A percentile compares a stretch with the other conserved stretches of the same genome.
Evolutionary conservation across 2,329 filamentous ascomycete species (phyloP).

Genomic region (Sporothrix luriei): DNA sequence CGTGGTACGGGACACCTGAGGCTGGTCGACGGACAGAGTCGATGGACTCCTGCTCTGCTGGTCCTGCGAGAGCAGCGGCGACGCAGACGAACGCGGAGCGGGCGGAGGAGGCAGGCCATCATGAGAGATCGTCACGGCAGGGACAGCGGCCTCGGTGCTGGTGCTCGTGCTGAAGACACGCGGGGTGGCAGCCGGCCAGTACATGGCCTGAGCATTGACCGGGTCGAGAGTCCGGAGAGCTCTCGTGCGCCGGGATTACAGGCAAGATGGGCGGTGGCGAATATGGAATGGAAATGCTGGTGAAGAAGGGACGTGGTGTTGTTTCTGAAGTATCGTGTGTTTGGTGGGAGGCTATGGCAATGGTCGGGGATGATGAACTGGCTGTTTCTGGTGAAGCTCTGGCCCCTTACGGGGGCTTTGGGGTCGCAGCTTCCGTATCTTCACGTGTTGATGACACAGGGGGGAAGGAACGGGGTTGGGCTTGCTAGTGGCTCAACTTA

Average conservation of each 20-base stretch:
- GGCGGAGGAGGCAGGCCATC: constrained; percentile 57
- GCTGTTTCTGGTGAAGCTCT: constrained; percentile 21
- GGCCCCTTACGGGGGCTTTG: background rate
- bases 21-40: constrained; percentile 24
- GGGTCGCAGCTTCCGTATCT: constrained; percentile 23
- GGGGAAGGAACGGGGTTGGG: constrained; percentile 15
- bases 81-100: constrained; percentile 32
- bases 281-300: background rate
- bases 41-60: constrained; percentile 37
- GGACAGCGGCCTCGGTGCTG: constrained; percentile 58
- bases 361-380: background rate
- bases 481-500: constrained; percentile 13
- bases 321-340: background rate
- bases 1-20: constrained; percentile 25
- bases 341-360: background rate
- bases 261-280: constrained; percentile 6
- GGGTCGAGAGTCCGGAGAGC: constrained; percentile 41
- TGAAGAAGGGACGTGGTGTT: background rate
- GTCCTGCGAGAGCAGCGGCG: constrained; percentile 16
- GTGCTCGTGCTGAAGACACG: constrained; percentile 78
- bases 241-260: constrained; percentile 40
- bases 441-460: constrained; percentile 27
- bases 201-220: constrained; percentile 62
- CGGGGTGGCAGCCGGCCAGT: constrained; percentile 86
- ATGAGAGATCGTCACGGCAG: constrained; percentile 58